Evolutionary conservation across 2,329 filamentous ascomycete species (phyloP).

Genomic region (Xylogone sp.): DNA sequence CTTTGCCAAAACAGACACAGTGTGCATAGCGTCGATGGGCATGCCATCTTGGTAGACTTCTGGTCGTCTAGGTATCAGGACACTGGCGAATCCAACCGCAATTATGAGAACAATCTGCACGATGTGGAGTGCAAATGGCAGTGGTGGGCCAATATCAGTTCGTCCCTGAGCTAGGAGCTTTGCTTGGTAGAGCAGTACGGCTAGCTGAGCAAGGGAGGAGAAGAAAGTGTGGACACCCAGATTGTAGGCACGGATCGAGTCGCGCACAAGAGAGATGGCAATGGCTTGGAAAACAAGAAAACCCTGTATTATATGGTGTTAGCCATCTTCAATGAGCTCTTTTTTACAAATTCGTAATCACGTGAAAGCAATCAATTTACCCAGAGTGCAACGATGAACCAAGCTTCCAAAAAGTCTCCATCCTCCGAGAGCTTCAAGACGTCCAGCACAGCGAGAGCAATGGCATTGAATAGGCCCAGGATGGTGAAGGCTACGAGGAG

Average conservation of each 20-base stretch:
- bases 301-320: constrained; percentile 31
- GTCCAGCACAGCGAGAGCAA: constrained; percentile 52
- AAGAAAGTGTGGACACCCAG: constrained; percentile 49
- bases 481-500: constrained; percentile 50
- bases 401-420: constrained; percentile 48
- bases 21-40: constrained; percentile 60
- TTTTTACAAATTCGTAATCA: constrained; percentile 9
- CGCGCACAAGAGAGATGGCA: constrained; percentile 44
- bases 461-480: constrained; percentile 50
- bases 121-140: constrained; percentile 42
- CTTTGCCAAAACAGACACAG: constrained; percentile 55
- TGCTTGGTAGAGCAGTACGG: constrained; percentile 42
- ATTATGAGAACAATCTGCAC: constrained; percentile 42
- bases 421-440: constrained; percentile 34
- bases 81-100: constrained; percentile 42
- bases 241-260: constrained; percentile 48
- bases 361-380: constrained; percentile 43
- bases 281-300: constrained; percentile 50
- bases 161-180: constrained; percentile 31
- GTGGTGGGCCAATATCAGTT: constrained; percentile 10
- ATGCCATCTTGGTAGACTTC: constrained; percentile 57
- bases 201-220: constrained; percentile 42
- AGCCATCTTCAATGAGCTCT: constrained; percentile 6
- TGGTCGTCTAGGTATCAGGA: constrained; percentile 63
- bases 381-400: constrained; percentile 59